Base-by-base conservation (phyloP, 495 filamentous ascomycete species). In the Hamigera avellanea region DNA sequence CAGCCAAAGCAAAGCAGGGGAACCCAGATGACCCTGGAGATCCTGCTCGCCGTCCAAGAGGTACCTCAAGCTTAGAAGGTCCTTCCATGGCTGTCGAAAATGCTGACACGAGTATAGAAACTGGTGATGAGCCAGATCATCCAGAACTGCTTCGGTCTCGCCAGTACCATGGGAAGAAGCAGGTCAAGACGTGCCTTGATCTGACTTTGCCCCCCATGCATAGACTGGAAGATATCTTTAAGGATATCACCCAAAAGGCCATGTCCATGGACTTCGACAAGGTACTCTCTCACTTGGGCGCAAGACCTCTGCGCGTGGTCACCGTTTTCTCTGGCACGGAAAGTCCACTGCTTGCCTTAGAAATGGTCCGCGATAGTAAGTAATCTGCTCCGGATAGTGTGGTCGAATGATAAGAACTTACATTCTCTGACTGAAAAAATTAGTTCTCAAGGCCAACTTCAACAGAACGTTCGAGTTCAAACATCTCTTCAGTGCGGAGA, bases 281-380 rank as follows among this genome's bases (percentile, higher is more conserved):
- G 2, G 53, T 66, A 18, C 35, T 75, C 10, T 36, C 49, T 2
- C 44, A 50, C 16, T 41, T 75, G 1, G 52, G 59, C 8, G 44
- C 49, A 12, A 51, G 64, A 27, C 57, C 59, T 19, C 46, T 89
- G 7, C 69, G 68, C 1, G 69, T 89, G 15, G 83, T 69, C 1
- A 93, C 86, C 0, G 73, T 87, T 50, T 93, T 84, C 47, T 88
- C 83, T 8, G 86, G 86, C 3, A 91, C 85, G 0, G 86, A 93
- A 44, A 76, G 74, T 18, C 86, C 86, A 8, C 55, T 93, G 6
- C 59, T 88, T 2, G 80, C 79, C 0, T 48, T 88, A 27, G 59
- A 72, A 26, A 60, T 77, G 44, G 47, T 76, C 8, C 42, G 44
- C 18, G 40, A 63, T 12, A 52, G 67, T 71, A 39, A 57, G 65